phyloP scores from a whole-genome alignment of 768 basidiomycete genomes.

The Boletus rubropictus region DNA sequence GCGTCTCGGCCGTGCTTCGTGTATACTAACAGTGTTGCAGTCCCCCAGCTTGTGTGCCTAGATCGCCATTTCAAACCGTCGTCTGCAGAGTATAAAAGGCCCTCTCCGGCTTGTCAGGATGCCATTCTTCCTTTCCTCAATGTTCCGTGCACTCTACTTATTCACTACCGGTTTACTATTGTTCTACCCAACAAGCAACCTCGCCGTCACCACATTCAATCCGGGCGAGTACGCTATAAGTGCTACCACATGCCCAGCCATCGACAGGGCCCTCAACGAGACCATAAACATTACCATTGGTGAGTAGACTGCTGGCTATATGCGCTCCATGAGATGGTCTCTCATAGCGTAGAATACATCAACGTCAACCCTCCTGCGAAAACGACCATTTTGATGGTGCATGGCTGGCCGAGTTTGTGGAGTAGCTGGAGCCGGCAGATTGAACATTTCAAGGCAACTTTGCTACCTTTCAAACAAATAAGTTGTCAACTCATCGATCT shows the following conservation, averaged over 20 bases:
- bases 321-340: neutral
- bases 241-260: conserved; percentile 37
- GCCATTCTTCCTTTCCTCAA: neutral
- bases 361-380: conserved; percentile 53
- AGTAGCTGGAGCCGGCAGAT: conserved; percentile 72
- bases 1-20: no score
- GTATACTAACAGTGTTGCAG: no score
- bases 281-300: conserved; percentile 41
- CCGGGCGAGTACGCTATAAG: conserved; percentile 34
- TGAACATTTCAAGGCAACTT: conserved; percentile 50
- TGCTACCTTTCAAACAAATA: no score
- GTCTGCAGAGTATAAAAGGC: conserved; percentile 2
- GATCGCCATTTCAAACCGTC: neutral
- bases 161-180: conserved; percentile 4
- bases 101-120: neutral
- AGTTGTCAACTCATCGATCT: neutral
- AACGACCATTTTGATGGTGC: conserved; percentile 58
- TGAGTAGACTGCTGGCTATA: conserved; percentile 27
- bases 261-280: conserved; percentile 32
- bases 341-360: conserved; percentile 47
- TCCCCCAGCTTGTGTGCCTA: no score
- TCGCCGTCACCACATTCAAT: conserved; percentile 28
- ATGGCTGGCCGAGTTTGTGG: conserved; percentile 79
- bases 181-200: neutral
- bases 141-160: neutral